Conservation (phyloP, 1,284 basidiomycete genomes). For the Volvariella surrecta region DNA sequence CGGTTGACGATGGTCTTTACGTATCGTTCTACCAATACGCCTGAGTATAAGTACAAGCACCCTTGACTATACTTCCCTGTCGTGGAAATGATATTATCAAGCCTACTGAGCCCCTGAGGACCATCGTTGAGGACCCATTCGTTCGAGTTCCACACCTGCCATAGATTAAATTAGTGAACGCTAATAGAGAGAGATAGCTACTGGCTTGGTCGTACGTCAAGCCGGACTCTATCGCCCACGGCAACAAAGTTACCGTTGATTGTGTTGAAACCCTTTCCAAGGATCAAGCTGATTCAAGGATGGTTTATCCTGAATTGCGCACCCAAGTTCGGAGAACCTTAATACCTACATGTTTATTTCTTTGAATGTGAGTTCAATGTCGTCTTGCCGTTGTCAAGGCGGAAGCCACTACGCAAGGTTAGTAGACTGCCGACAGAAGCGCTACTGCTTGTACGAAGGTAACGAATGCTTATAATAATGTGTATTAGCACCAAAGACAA, state of each 20-base stretch:
- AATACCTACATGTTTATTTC: constrained; percentile 24
- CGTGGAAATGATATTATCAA: constrained; percentile 42
- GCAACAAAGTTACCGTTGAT: constrained; percentile 37
- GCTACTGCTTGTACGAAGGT: constrained; percentile 2
- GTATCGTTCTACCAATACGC: constrained; percentile 32
- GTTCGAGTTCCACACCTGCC: constrained; percentile 38
- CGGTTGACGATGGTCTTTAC: constrained; percentile 44
- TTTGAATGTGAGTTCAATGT: constrained; percentile 25
- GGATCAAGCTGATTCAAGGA: background rate
- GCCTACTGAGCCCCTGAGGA: constrained; percentile 41
- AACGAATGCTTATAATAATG: constrained; percentile 27
- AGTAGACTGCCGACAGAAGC: too few relatives aligned
- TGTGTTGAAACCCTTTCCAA: constrained; percentile 37
- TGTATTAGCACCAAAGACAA: constrained; percentile 31
- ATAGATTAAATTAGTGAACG: background rate
- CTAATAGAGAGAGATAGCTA: background rate
- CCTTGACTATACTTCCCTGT: constrained; percentile 42
- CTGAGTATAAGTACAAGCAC: background rate
- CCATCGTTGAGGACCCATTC: constrained; percentile 42
- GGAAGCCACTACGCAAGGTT: constrained; percentile 26
- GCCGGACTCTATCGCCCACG: constrained; percentile 29
- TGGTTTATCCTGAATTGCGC: background rate
- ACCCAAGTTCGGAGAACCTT: constrained; percentile 29
- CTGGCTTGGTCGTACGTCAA: constrained; percentile 45
- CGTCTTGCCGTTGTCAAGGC: constrained; percentile 19